Evolutionary conservation across 106 monocot species (phyloP), one percentile per base, ranked within the genome.

Genomic region (Acanthochlamys bracteata): DNA sequence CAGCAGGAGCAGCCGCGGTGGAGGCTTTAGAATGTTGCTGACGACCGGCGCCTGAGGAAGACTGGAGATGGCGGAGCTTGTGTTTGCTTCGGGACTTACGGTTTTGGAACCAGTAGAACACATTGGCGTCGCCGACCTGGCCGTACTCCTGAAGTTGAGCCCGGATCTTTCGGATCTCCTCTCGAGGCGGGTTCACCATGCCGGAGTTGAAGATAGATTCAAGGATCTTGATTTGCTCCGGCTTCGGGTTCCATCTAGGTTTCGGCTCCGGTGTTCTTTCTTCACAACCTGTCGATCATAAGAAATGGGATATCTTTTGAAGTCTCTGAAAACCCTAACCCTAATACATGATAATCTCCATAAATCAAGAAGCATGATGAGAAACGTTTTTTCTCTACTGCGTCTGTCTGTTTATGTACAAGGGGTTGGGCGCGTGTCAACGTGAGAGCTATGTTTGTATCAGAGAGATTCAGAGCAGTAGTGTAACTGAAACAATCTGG

Each of bases 81-180:
- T 84, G 78, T 70, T 89, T 89, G 79, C 81, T 89, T 16, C 89
- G 72, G 22, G 89, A 89, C 69, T 89, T 89, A 23, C 89, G 81
- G 71, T 89, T 89, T 65, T 89, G 89, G 57, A 89, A 95, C 95
- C 95, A 95, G 75, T 95, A 95, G 86, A 95, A 95, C 71, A 95
- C 95, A 71, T 95, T 95, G 74, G 95, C 95, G 63, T 95, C 95
- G 62, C 90, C 95, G 53, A 95, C 89, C 25, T 90, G 90, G 53
- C 95, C 95, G 72, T 84, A 95, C 60, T 81, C 87, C 60, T 90
- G 90, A n/a, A 95, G 87, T 78, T 88, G 90, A 0, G 76, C 57
- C 9, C 90, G 72, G 56, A 95, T 95, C 64, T 46, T 73, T 1
- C 82, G 69, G 55, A 95, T 95, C 84, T 95, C 95, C 64, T 95